Conservation (phyloP, 1,139 yeast species). For the Tardiomyces digboiensis region DNA sequence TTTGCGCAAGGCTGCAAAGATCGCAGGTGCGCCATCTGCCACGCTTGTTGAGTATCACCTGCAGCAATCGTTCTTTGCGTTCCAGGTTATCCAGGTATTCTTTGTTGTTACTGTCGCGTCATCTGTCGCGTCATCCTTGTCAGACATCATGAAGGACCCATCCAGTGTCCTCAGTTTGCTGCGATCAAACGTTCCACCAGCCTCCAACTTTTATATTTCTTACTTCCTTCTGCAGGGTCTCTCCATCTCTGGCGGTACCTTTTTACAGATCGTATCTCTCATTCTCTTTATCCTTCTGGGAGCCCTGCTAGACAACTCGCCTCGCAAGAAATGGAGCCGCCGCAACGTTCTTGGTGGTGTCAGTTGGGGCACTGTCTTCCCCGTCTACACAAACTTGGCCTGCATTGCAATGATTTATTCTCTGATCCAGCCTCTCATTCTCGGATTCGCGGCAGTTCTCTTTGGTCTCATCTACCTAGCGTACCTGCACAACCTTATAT, state of each 20-base stretch:
- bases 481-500: conserved; percentile 68
- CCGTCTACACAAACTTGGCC: conserved; percentile 72
- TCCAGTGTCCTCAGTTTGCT: conserved; percentile 55
- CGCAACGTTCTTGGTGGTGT: conserved; percentile 51
- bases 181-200: conserved; percentile 55
- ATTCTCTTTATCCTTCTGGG: conserved; percentile 66
- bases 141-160: conserved; percentile 56
- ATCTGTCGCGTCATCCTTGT: conserved; percentile 69
- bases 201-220: conserved; percentile 60
- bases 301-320: conserved; percentile 60
- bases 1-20: conserved; percentile 61
- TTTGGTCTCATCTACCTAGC: conserved; percentile 71
- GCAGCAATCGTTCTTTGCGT: conserved; percentile 81
- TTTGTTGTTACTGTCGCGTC: conserved; percentile 75
- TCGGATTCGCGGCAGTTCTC: conserved; percentile 61
- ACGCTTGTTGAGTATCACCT: conserved; percentile 73
- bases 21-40: conserved; percentile 60
- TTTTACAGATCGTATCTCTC: conserved; percentile 70
- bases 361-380: conserved; percentile 87
- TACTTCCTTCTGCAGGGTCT: conserved; percentile 73
- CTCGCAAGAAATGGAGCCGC: conserved; percentile 79
- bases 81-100: conserved; percentile 78
- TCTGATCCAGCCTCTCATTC: conserved; percentile 68
- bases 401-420: conserved; percentile 74
- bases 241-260: conserved; percentile 66